Conservation (phyloP, 2,329 filamentous ascomycete species). For the Fusarium denticulatum region DNA sequence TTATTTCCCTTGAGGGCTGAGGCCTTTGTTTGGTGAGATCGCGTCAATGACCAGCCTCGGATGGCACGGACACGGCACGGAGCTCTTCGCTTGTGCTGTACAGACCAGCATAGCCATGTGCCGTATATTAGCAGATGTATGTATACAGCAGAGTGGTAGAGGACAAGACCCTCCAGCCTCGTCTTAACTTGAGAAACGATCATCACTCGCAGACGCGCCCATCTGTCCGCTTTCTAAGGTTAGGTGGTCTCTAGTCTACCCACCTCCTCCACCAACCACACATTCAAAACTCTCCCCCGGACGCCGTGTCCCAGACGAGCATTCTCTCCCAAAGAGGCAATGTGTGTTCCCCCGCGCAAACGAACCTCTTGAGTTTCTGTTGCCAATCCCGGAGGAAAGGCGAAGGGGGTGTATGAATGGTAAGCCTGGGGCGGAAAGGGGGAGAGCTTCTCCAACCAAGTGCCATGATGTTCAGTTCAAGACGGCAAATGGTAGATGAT, state of each 20-base stretch:
- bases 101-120: neutral
- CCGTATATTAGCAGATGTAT: conserved; percentile 1
- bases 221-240: conserved; percentile 32
- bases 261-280: conserved; percentile 37
- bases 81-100: neutral
- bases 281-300: conserved; percentile 23
- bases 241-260: conserved; percentile 24
- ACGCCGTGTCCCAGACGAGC: conserved; percentile 19
- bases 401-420: conserved; percentile 10
- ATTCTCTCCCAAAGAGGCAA: conserved; percentile 32
- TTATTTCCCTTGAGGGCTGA: conserved; percentile 3
- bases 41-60: conserved; percentile 21
- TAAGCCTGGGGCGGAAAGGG: neutral
- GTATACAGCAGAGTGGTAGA: neutral
- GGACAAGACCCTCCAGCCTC: neutral
- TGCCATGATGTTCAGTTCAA: conserved; percentile 1
- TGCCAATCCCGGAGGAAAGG: conserved; percentile 38
- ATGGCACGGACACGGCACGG: conserved; percentile 10
- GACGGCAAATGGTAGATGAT: conserved; percentile 12
- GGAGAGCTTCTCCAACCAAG: conserved; percentile 3
- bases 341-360: conserved; percentile 24
- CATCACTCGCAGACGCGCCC: conserved; percentile 19
- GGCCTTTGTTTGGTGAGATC: conserved; percentile 18
- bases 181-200: neutral
- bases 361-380: conserved; percentile 9